These are phyloP conservation scores for Tubosaeta sp. DNA, from an alignment of 768 basidiomycete genomes.

Conservation along the genomic window DNA sequence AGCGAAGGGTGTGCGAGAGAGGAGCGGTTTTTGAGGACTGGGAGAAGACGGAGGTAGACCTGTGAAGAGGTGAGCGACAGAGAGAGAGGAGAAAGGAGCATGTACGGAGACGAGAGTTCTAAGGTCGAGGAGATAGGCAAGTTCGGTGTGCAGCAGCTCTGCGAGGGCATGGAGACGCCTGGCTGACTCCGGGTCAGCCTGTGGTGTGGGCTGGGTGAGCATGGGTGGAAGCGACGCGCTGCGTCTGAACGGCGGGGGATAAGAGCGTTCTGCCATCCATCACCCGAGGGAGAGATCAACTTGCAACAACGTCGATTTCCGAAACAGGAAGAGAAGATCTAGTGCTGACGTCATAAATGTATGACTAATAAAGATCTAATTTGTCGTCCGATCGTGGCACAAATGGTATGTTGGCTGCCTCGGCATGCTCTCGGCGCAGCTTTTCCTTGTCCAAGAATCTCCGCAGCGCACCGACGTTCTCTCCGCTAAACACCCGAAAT, in stretches of 20 bases:
- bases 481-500: constrained; percentile 77
- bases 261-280: not conserved
- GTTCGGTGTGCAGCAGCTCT: constrained; percentile 84
- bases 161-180: constrained; percentile 70
- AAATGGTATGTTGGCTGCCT: constrained; percentile 57
- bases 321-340: constrained; percentile 1
- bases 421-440: constrained; percentile 51
- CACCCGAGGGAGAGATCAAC: constrained; percentile 2
- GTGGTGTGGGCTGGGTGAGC: constrained; percentile 2
- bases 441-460: constrained; percentile 71
- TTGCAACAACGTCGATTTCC: constrained; percentile 4
- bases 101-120: constrained; percentile 70
- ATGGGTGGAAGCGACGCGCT: constrained; percentile 42
- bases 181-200: constrained; percentile 33
- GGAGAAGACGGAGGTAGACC: constrained; percentile 64
- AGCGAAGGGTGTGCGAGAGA: constrained; percentile 21
- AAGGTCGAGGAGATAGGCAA: constrained; percentile 76
- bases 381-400: constrained; percentile 59
- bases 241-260: constrained; percentile 25
- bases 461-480: constrained; percentile 58
- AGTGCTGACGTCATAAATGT: constrained; percentile 10
- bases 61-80: constrained; percentile 23
- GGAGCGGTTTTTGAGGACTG: constrained; percentile 38
- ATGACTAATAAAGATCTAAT: constrained; percentile 51
- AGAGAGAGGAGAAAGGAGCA: constrained; percentile 7